Percentiles rank a stretch among this genome's conserved stretches.
Evolutionary conservation across 805 yeast genomes (phyloP).

Genomic region (Candida maesae): DNA sequence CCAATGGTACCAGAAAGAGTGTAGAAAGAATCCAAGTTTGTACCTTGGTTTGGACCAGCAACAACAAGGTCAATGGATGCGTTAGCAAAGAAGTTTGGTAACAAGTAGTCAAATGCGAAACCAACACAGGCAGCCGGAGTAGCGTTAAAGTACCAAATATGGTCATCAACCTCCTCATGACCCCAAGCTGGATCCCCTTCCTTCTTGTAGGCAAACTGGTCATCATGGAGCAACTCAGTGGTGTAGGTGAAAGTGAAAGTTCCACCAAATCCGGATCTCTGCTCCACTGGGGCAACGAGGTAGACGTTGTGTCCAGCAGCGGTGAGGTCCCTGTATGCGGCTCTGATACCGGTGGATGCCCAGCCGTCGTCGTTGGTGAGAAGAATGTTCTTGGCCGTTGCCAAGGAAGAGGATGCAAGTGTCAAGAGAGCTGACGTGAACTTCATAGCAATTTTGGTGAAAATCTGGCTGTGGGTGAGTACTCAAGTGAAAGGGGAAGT

Average conservation of each 20-base stretch:
- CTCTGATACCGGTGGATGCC: slow-evolving; percentile 54
- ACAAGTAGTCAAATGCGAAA: slow-evolving; percentile 43
- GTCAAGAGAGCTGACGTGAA: slow-evolving; percentile 8
- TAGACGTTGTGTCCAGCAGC: slow-evolving; percentile 47
- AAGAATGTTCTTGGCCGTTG: slow-evolving; percentile 38
- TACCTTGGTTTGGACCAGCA: slow-evolving; percentile 52
- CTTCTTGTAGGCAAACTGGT: slow-evolving; percentile 44
- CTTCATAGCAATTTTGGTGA: slow-evolving; percentile 8
- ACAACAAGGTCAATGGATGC: slow-evolving; percentile 44
- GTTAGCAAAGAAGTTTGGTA: slow-evolving; percentile 43
- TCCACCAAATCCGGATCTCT: slow-evolving; percentile 55
- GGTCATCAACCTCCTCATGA: slow-evolving; percentile 38
- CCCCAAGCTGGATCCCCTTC: slow-evolving; percentile 55
- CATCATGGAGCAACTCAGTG: slow-evolving; percentile 38
- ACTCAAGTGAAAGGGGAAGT: no score
- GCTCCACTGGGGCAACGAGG: slow-evolving; percentile 49
- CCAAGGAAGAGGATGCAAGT: slow-evolving; percentile 11
- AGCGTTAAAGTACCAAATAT: slow-evolving; percentile 53
- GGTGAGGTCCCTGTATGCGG: slow-evolving; percentile 45
- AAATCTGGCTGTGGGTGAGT: no score
- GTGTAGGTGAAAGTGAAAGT: slow-evolving; percentile 42
- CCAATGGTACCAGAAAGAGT: slow-evolving; percentile 51
- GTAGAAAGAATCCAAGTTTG: slow-evolving; percentile 40
- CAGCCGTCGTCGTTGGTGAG: slow-evolving; percentile 57
- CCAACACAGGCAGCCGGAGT: slow-evolving; percentile 52